These are phyloP conservation scores for Ophiostoma australiae DNA, from an alignment of 2,329 filamentous ascomycete genomes.

Conservation along the genomic window DNA sequence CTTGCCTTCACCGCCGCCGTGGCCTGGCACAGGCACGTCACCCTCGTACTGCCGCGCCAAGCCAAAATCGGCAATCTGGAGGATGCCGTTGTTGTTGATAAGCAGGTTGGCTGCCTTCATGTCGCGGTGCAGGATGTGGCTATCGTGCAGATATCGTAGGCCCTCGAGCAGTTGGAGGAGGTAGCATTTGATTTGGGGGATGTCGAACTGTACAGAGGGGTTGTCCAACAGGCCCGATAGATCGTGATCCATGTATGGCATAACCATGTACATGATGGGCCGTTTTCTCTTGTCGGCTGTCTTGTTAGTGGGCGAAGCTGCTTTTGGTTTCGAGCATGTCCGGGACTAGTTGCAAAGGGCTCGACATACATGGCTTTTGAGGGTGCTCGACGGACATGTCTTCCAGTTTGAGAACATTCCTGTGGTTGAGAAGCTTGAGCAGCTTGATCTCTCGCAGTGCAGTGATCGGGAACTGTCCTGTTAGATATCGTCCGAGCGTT, in stretches of 20 bases:
- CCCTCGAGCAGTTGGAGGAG: constrained; percentile 90
- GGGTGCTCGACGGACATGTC: constrained; percentile 92
- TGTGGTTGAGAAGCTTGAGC: constrained; percentile 87
- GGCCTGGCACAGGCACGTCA: constrained; percentile 66
- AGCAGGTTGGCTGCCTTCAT: constrained; percentile 99
- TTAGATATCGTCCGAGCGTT: no score
- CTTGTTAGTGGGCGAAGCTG: constrained; percentile 19
- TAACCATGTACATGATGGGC: constrained; percentile 96
- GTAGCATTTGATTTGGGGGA: constrained; percentile 96
- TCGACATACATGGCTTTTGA: constrained; percentile 51
- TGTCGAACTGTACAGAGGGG: constrained; percentile 77
- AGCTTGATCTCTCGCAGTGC: constrained; percentile 96
- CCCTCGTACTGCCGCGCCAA: constrained; percentile 92
- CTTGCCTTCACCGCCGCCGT: constrained; percentile 75
- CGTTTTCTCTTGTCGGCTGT: constrained; percentile 71
- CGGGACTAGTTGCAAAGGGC: background rate
- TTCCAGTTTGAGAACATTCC: constrained; percentile 78
- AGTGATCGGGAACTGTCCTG: constrained; percentile 80
- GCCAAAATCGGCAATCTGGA: constrained; percentile 97
- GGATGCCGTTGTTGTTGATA: constrained; percentile 87
- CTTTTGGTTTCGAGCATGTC: background rate
- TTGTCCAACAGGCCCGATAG: constrained; percentile 96
- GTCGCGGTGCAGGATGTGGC: constrained; percentile 85
- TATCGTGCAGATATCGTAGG: constrained; percentile 83
- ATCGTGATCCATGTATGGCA: constrained; percentile 98